These are phyloP conservation scores for Lichenothelia convexa DNA, from an alignment of 495 filamentous ascomycete genomes.

Conservation along the genomic window DNA sequence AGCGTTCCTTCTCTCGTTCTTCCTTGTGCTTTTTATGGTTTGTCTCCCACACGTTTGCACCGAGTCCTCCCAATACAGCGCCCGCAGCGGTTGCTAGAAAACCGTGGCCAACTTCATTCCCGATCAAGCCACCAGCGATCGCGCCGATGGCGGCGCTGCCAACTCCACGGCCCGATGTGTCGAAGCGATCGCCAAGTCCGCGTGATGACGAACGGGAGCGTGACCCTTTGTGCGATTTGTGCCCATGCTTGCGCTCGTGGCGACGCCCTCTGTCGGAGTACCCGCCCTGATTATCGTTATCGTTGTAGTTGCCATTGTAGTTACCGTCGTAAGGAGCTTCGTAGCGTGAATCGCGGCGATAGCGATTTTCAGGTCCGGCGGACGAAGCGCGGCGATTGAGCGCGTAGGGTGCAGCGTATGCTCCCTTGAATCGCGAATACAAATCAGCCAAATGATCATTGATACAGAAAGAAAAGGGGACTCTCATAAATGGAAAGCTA, in stretches of 20 bases:
- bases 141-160: constrained; percentile 6
- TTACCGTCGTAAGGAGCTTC: no score
- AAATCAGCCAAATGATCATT: no score
- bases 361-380: no score
- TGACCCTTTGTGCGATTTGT: neutral
- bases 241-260: neutral
- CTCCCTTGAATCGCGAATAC: no score
- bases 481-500: no score
- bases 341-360: no score
- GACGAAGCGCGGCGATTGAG: no score
- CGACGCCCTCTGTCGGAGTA: neutral
- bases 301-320: neutral
- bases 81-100: constrained; percentile 3
- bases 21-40: no score
- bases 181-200: constrained; percentile 4
- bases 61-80: constrained; percentile 5
- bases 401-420: no score
- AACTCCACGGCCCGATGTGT: constrained; percentile 3
- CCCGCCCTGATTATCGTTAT: neutral
- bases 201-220: neutral
- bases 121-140: constrained; percentile 5
- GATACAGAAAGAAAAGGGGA: no score
- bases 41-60: constrained; percentile 6
- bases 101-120: constrained; percentile 4
- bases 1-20: no score